phyloP scores from a whole-genome alignment of 2,329 filamentous ascomycete genomes.

The Aureobasidium sp. region DNA sequence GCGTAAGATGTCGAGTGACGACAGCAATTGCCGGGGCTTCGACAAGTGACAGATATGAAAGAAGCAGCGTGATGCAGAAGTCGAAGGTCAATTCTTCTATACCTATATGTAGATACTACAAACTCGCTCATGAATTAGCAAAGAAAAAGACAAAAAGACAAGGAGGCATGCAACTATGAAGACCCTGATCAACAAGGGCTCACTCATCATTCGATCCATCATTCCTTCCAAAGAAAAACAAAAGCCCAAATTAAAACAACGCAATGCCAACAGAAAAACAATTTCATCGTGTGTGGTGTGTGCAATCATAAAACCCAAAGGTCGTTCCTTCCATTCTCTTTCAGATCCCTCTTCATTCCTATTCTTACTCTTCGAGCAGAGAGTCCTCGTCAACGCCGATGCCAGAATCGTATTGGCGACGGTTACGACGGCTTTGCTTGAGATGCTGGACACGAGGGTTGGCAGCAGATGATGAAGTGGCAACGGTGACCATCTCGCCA shows the following conservation, averaged over 20 bases:
- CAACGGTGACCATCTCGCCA: slow-evolving; percentile 5
- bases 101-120: background rate
- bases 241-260: background rate
- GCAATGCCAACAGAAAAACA: background rate
- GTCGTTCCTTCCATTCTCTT: background rate
- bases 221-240: background rate
- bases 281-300: background rate
- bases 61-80: too few species aligned
- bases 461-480: background rate
- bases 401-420: slow-evolving; percentile 22
- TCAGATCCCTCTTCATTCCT: background rate
- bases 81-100: background rate
- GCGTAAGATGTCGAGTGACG: too few species aligned
- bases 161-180: background rate
- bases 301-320: background rate
- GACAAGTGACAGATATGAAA: too few species aligned
- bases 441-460: slow-evolving; percentile 15
- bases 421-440: slow-evolving; percentile 19
- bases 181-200: background rate
- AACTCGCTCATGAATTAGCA: background rate
- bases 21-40: too few species aligned
- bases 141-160: background rate
- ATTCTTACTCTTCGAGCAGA: background rate
- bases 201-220: background rate
- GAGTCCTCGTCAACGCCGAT: slow-evolving; percentile 20